Conservation (phyloP, 1,284 basidiomycete genomes). For the Irpex sp. region DNA sequence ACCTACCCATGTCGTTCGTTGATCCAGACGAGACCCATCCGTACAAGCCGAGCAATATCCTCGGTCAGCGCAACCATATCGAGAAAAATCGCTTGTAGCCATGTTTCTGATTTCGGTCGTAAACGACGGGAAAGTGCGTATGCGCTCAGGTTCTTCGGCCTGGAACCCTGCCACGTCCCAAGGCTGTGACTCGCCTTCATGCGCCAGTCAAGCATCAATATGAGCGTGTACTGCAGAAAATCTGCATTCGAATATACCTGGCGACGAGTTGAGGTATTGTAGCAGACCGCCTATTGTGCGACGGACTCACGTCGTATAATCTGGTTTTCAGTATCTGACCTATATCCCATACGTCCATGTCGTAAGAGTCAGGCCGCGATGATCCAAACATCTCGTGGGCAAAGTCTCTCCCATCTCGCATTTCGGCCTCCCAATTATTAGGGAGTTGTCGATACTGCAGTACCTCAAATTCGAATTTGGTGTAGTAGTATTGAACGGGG, state of each 20-base stretch:
- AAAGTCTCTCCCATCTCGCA: neutral
- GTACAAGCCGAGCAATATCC: neutral
- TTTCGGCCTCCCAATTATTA: neutral
- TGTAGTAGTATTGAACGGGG: neutral
- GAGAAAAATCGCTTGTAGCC: neutral
- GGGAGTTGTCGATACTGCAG: neutral
- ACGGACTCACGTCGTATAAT: neutral
- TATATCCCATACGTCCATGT: neutral
- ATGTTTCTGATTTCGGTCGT: neutral
- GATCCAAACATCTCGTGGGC: neutral
- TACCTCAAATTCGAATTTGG: neutral
- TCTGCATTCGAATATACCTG: neutral
- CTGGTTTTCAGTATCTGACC: neutral
- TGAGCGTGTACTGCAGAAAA: neutral
- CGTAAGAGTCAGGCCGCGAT: neutral
- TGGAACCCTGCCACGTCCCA: neutral
- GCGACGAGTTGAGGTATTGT: neutral
- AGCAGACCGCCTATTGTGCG: neutral
- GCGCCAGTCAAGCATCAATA: neutral
- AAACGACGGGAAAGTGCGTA: neutral
- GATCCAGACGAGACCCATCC: neutral
- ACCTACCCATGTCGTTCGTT: neutral
- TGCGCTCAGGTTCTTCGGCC: neutral
- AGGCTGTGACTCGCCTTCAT: neutral
- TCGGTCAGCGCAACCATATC: neutral